These are phyloP conservation scores for Euphrasia confusa DNA, from an alignment of 257 asterid species.

Conservation along the genomic window DNA sequence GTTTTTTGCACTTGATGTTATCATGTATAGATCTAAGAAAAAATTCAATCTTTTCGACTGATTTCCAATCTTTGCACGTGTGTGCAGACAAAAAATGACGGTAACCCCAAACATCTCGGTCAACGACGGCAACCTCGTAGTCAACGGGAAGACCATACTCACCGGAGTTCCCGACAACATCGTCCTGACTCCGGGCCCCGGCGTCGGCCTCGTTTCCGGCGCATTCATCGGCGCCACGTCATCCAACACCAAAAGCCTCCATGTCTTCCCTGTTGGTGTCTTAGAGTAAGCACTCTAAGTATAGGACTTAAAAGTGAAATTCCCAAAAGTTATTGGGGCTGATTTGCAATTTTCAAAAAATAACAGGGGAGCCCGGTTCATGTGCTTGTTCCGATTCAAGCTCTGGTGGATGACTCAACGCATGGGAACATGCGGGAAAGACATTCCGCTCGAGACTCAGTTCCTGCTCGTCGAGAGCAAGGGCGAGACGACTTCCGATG, in stretches of 20 bases:
- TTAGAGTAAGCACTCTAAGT: conserved; percentile 55
- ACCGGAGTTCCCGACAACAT: conserved; percentile 81
- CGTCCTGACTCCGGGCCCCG: conserved; percentile 70
- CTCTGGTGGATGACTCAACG: conserved; percentile 99
- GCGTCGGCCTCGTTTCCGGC: conserved; percentile 73
- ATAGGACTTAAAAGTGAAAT: neutral
- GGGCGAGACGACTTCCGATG: conserved; percentile 53
- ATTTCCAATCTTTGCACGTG: neutral
- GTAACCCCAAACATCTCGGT: conserved; percentile 79
- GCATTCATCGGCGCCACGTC: conserved; percentile 90
- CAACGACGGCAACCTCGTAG: conserved; percentile 81
- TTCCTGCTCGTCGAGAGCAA: conserved; percentile 95
- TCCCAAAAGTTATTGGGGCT: too few species aligned
- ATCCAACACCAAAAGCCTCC: conserved; percentile 67
- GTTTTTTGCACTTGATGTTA: neutral
- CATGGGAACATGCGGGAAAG: conserved; percentile 91
- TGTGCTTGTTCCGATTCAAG: conserved; percentile 96
- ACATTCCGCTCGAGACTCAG: conserved; percentile 89
- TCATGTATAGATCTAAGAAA: neutral
- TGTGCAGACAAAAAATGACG: conserved; percentile 48
- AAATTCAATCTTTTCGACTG: neutral
- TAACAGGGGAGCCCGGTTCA: conserved; percentile 71
- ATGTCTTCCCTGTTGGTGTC: conserved; percentile 80
- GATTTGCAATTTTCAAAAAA: too few species aligned
- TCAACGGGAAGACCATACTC: conserved; percentile 87